These are phyloP conservation scores for Echites panduratus DNA, from an alignment of 257 asterid genomes.

Conservation along the genomic window DNA sequence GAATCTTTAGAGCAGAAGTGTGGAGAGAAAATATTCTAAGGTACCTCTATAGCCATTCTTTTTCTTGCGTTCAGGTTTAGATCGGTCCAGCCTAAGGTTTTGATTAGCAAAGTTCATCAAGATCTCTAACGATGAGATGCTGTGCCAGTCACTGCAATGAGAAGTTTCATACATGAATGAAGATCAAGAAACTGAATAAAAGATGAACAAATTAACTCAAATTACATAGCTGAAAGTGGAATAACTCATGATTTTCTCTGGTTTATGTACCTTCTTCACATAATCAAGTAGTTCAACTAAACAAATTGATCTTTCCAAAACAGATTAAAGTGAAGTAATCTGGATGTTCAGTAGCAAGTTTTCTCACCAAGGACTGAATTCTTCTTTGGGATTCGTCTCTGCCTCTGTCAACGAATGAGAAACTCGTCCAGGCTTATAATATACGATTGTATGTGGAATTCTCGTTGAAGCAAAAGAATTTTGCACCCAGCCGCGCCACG, in stretches of 20 bases:
- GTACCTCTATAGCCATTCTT: neutral
- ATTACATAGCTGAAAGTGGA: neutral
- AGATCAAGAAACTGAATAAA: neutral
- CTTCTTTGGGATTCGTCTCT: neutral
- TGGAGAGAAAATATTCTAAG: neutral
- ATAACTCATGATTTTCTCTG: neutral
- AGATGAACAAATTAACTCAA: neutral
- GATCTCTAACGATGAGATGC: neutral
- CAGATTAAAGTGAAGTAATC: neutral
- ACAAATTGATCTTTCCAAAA: neutral
- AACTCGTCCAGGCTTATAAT: neutral
- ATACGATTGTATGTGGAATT: neutral
- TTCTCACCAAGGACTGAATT: neutral
- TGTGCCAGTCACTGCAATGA: neutral
- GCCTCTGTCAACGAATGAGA: neutral
- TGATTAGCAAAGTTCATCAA: neutral
- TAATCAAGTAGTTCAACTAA: neutral
- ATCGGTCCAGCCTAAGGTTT: neutral
- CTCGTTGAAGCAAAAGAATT: constrained; percentile 3
- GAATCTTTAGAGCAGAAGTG: neutral
- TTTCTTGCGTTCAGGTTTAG: neutral
- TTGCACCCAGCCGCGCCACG: neutral
- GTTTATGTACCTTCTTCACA: neutral
- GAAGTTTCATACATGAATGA: neutral
- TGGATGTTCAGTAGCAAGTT: neutral